Evolutionary conservation across 495 filamentous ascomycete genomes (phyloP), one percentile per base, ranked within the genome.

Genomic region (Letharia lupina): DNA sequence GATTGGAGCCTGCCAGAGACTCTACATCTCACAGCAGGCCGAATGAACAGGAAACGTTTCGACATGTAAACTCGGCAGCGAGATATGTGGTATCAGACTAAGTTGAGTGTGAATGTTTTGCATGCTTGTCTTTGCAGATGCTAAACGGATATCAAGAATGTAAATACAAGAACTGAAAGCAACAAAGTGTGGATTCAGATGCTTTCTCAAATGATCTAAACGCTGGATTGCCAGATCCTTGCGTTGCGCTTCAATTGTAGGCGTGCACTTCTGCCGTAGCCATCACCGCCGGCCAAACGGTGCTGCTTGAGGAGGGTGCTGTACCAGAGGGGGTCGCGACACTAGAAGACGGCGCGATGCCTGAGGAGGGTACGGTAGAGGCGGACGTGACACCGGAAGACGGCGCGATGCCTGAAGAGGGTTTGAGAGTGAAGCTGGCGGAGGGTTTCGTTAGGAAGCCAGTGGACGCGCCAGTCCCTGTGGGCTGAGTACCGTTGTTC

Each of bases 401-500:
- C 3, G 28, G 50, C 16, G 16, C 33, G 31, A 37, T 37, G 15
- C 5, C 5, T 23, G 54, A 20, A 20, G 54, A 57, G 33, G 13
- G 16, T 18, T 61, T 41, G 59, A 41, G 59, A 20, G 59, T 61
- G 59, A 61, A 61, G 37, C 58, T 66, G n/a, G 56, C 64, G n/a
- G 64, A 66, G 7, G 71, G 59, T 59, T 69, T 75, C 60, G 76
- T 77, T 62, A 75, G 67, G 70, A 80, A 77, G 66, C 76, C 76
- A 35, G 75, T 75, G 54, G 77, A 71, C 20, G 54, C 54, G 31
- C 18, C 42, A 8, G 56, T 77, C 58, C 70, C 72, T 65, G 65
- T 66, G 50, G 75, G 70, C 40, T 65, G 61, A 54, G 77, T 81
- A 67, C 75, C 74, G 69, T 79, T 79, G 70, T 66, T 70, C 70